A percentile compares a stretch with the other conserved stretches of the same genome.
These are phyloP conservation scores for Botrytis pseudocinerea DNA, from an alignment of 2,329 filamentous ascomycete genomes.

Conservation along the genomic window DNA sequence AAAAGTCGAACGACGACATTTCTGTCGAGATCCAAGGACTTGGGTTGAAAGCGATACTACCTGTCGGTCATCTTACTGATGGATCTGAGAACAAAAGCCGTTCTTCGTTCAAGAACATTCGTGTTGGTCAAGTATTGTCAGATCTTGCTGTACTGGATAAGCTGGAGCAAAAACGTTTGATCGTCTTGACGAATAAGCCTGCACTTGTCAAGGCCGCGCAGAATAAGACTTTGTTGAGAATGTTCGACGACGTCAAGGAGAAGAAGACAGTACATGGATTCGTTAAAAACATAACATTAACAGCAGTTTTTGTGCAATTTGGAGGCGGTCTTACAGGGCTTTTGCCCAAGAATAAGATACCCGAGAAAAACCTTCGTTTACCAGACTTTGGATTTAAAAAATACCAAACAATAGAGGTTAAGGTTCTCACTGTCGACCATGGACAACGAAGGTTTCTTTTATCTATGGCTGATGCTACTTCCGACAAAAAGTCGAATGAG, in stretches of 20 bases:
- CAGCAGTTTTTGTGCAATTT: slow-evolving; percentile 87
- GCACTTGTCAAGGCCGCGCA: slow-evolving; percentile 76
- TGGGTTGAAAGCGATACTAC: slow-evolving; percentile 75
- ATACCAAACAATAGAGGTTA: slow-evolving; percentile 72
- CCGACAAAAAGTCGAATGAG: slow-evolving; percentile 44
- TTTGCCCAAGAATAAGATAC: slow-evolving; percentile 75
- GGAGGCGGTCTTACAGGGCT: slow-evolving; percentile 74
- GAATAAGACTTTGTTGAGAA: slow-evolving; percentile 68
- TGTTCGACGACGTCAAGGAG: slow-evolving; percentile 69
- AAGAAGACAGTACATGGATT: slow-evolving; percentile 74
- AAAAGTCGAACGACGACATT: slow-evolving; percentile 75
- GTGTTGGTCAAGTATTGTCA: slow-evolving; percentile 78
- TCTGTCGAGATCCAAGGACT: slow-evolving; percentile 73
- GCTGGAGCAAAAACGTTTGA: slow-evolving; percentile 70
- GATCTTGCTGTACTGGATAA: slow-evolving; percentile 88
- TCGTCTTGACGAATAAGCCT: slow-evolving; percentile 80
- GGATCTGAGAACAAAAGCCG: slow-evolving; percentile 77
- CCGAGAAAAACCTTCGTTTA: slow-evolving; percentile 65
- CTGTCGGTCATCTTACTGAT: slow-evolving; percentile 79
- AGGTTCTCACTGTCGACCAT: slow-evolving; percentile 70
- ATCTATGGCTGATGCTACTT: slow-evolving; percentile 55
- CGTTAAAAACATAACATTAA: slow-evolving; percentile 78
- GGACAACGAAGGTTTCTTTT: slow-evolving; percentile 69
- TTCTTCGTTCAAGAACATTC: slow-evolving; percentile 75
- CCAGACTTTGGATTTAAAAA: slow-evolving; percentile 78